Conservation (phyloP, 768 basidiomycete genomes). For the Krasilnikovozyma curviuscula region DNA sequence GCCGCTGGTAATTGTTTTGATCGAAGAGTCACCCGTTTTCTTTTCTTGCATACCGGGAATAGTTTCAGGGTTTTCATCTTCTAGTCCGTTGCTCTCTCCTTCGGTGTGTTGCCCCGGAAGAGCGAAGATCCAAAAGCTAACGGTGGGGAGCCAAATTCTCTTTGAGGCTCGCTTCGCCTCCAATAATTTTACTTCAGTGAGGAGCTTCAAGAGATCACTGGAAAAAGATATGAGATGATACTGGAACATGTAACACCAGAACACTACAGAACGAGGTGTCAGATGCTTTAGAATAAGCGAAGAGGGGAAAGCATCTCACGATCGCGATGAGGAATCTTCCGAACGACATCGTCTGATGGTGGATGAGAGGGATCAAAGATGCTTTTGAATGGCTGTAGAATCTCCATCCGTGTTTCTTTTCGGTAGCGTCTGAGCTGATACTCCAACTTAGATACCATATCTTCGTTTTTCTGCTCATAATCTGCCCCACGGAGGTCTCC, state of each 20-base stretch:
- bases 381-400: constrained; percentile 11
- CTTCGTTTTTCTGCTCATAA: constrained; percentile 1
- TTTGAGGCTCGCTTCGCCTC: constrained; percentile 1
- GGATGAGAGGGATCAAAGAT: constrained; percentile 9
- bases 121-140: not conserved
- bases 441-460: not conserved
- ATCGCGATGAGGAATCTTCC: constrained; percentile 9
- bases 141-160: not conserved
- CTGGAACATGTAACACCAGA: constrained; percentile 6
- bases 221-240: constrained; percentile 2
- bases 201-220: not conserved
- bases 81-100: not conserved
- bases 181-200: not conserved
- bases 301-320: no score
- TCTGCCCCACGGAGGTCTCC: not conserved
- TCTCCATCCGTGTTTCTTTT: not conserved
- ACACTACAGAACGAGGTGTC: no score
- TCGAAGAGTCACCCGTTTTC: no score
- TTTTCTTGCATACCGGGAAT: constrained; percentile 5
- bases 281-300: no score
- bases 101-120: constrained; percentile 2
- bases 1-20: not conserved
- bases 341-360: not conserved
- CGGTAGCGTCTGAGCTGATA: not conserved
- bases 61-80: constrained; percentile 2